Conservation (phyloP, 192 early-diverging fungal species). For the Podila verticillata region DNA sequence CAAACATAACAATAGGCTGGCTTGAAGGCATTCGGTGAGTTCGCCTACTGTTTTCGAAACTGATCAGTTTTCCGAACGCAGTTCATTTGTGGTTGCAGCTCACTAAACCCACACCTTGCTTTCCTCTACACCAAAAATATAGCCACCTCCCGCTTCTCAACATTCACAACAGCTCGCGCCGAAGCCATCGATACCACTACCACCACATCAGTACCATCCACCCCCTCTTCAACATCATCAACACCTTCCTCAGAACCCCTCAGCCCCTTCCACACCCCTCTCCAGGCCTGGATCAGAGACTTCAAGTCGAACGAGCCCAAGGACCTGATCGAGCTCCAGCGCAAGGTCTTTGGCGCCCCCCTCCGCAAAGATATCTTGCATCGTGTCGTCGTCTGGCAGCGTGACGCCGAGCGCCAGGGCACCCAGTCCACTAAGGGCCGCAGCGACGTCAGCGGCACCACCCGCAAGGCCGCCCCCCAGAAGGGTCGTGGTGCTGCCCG, state of each 20-base stretch:
- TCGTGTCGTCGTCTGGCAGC: slow-evolving; percentile 88
- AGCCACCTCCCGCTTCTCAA: slow-evolving; percentile 30
- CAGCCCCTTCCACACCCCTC: slow-evolving; percentile 50
- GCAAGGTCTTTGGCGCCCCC: slow-evolving; percentile 78
- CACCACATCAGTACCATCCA: slow-evolving; percentile 1
- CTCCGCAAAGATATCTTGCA: slow-evolving; percentile 86
- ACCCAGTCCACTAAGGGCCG: slow-evolving; percentile 85
- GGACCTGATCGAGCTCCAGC: slow-evolving; percentile 76
- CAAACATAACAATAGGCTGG: slow-evolving; percentile 3
- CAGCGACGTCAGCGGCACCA: slow-evolving; percentile 86
- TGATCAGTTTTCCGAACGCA: not conserved
- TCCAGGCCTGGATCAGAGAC: slow-evolving; percentile 82
- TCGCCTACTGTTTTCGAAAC: not conserved
- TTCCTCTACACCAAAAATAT: not conserved
- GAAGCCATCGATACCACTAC: slow-evolving; percentile 21
- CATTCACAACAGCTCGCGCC: slow-evolving; percentile 33
- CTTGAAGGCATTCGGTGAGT: slow-evolving; percentile 33
- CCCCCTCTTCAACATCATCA: not conserved
- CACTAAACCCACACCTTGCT: not conserved
- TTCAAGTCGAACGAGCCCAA: slow-evolving; percentile 78
- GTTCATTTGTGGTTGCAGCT: not conserved
- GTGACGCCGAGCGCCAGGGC: slow-evolving; percentile 80
- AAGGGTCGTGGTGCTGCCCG: slow-evolving; percentile 95
- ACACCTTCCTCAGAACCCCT: slow-evolving; percentile 1
- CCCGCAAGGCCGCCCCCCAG: slow-evolving; percentile 85